Percentiles rank a stretch among this genome's conserved stretches.
phyloP scores from a whole-genome alignment of 495 filamentous ascomycete genomes.

The Chaetomium fimeti region DNA sequence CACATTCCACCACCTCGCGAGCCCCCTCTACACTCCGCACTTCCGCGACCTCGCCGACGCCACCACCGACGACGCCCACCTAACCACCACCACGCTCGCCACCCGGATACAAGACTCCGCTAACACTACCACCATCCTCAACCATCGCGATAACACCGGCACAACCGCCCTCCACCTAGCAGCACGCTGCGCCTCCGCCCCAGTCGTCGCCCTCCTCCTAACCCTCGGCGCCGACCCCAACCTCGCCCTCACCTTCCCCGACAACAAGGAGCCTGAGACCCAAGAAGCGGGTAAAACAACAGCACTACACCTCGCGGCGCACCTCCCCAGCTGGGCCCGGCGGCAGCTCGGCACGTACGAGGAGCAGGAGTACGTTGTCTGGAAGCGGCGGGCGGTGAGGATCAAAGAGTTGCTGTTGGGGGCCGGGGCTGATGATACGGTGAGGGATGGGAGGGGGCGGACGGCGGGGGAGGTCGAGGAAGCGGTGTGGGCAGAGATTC shows the following conservation, averaged over 20 bases:
- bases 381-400: not conserved
- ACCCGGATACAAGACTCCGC: not conserved
- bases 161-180: not conserved
- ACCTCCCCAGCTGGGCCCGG: not conserved
- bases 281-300: not conserved
- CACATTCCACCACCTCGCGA: not conserved
- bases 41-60: not conserved
- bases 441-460: not conserved
- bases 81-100: not conserved
- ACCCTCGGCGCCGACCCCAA: slow-evolving; percentile 9
- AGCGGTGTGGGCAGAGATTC: no score
- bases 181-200: not conserved
- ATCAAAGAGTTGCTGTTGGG: not conserved
- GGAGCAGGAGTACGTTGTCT: not conserved
- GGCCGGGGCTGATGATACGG: not conserved
- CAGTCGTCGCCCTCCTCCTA: slow-evolving; percentile 7
- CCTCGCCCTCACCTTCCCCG: not conserved
- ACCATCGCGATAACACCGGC: slow-evolving; percentile 2
- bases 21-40: not conserved
- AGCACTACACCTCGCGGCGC: not conserved
- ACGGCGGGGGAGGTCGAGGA: no score
- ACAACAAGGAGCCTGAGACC: not conserved
- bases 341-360: not conserved
- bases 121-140: not conserved
- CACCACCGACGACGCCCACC: not conserved